A percentile compares a stretch with the other conserved stretches of the same genome.
phyloP scores from a whole-genome alignment of 129 eudicot species.

The Ambrosia trifida region DNA sequence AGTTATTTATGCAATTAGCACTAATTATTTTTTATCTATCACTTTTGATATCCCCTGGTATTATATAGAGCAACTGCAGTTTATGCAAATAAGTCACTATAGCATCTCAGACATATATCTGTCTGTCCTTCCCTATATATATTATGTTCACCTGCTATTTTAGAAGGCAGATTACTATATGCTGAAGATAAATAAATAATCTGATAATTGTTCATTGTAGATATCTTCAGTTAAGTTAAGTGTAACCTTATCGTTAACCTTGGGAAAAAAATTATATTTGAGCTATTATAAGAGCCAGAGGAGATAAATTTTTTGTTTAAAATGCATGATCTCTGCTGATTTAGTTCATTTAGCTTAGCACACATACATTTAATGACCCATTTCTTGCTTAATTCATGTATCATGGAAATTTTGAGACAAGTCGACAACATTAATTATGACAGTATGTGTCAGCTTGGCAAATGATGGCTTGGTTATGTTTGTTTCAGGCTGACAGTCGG shows the following conservation, averaged over 20 bases:
- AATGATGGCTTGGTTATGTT: constrained; percentile 33
- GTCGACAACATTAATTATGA: neutral
- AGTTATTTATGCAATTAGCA: constrained; percentile 7
- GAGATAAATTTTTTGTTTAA: neutral
- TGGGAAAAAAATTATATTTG: neutral
- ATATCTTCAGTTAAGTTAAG: constrained; percentile 12
- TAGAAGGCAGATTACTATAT: neutral
- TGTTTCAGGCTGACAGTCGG: constrained; percentile 80
- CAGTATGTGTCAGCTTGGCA: neutral
- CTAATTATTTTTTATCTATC: neutral
- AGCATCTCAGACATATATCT: neutral
- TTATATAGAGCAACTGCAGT: constrained; percentile 5
- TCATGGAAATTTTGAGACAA: constrained; percentile 10
- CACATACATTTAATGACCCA: neutral
- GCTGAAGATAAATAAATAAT: neutral
- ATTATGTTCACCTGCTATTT: neutral
- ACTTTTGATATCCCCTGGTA: neutral
- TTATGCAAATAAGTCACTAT: constrained; percentile 1
- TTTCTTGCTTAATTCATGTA: constrained; percentile 12
- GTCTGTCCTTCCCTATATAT: neutral
- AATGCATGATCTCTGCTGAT: constrained; percentile 13
- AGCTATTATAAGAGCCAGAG: neutral
- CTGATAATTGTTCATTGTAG: neutral
- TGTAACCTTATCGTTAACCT: neutral
- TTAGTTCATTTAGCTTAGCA: constrained; percentile 13